These are phyloP conservation scores for Gypsophila paniculata DNA, from an alignment of 179 eudicot species.

Conservation along the genomic window DNA sequence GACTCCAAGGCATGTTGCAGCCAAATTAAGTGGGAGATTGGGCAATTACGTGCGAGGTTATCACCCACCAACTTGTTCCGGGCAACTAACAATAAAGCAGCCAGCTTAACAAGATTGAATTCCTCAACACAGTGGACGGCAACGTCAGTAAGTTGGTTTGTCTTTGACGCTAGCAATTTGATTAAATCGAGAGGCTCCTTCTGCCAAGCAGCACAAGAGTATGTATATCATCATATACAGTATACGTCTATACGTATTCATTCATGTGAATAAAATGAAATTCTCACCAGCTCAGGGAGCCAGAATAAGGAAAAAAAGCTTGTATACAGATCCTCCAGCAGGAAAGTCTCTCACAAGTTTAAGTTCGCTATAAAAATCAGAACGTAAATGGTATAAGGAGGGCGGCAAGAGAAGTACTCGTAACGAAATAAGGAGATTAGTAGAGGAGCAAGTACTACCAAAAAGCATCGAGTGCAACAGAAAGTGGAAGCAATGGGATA, in stretches of 20 bases:
- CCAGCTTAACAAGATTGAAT: constrained; percentile 5
- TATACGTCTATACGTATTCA: background rate
- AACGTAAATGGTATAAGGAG: background rate
- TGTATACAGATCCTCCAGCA: background rate
- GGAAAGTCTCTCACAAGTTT: background rate
- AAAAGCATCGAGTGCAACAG: background rate
- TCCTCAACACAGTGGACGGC: background rate
- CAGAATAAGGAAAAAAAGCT: background rate
- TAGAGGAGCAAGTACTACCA: background rate
- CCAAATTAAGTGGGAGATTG: background rate
- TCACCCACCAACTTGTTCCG: background rate
- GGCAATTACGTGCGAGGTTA: background rate
- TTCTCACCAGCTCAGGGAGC: background rate
- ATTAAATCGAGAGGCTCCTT: background rate
- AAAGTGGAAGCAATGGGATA: background rate
- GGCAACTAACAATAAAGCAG: background rate
- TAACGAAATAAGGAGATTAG: background rate
- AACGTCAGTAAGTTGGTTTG: background rate
- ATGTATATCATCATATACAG: background rate
- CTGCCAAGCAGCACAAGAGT: constrained; percentile 1
- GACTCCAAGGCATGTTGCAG: background rate
- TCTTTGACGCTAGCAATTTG: constrained; percentile 2
- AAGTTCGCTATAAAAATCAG: background rate
- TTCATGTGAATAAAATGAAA: background rate
- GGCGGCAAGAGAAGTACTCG: background rate